These are phyloP conservation scores for Talaromyces albobiverticillius DNA, from an alignment of 2,329 filamentous ascomycete genomes.

Conservation along the genomic window DNA sequence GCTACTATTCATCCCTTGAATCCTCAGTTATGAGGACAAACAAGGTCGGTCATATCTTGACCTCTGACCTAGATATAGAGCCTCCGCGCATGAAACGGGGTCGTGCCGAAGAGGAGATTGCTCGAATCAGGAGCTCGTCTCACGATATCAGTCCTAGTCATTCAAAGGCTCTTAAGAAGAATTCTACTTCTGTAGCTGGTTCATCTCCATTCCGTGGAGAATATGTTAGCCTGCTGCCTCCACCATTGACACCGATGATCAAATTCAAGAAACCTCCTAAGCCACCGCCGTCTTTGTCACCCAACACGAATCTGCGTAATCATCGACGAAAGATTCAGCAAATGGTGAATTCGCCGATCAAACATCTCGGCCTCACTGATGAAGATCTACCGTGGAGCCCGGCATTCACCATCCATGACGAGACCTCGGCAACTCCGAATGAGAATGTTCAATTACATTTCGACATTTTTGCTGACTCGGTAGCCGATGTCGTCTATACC, in stretches of 20 bases:
- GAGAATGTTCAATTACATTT: slow-evolving; percentile 50
- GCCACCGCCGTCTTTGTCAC: slow-evolving; percentile 76
- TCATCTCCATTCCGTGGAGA: slow-evolving; percentile 66
- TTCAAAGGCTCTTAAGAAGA: slow-evolving; percentile 38
- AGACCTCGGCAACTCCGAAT: slow-evolving; percentile 35
- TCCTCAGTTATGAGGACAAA: slow-evolving; percentile 80
- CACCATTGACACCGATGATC: slow-evolving; percentile 78
- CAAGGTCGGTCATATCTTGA: slow-evolving; percentile 62
- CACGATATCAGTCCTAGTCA: slow-evolving; percentile 76
- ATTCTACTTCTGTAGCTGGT: slow-evolving; percentile 43
- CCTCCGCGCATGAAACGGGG: slow-evolving; percentile 81
- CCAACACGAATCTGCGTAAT: slow-evolving; percentile 85
- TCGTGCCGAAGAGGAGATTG: slow-evolving; percentile 93
- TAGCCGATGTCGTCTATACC: slow-evolving; percentile 35
- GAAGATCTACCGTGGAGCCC: slow-evolving; percentile 46
- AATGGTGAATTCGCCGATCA: slow-evolving; percentile 74
- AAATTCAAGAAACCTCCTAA: slow-evolving; percentile 70
- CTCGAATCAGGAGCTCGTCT: slow-evolving; percentile 84
- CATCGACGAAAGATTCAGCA: slow-evolving; percentile 80
- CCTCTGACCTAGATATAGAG: slow-evolving; percentile 70
- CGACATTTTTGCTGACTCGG: slow-evolving; percentile 54
- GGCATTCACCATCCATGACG: slow-evolving; percentile 51
- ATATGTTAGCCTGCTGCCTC: slow-evolving; percentile 60
- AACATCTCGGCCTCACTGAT: slow-evolving; percentile 40
- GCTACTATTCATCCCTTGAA: slow-evolving; percentile 93